These are phyloP conservation scores for Ambrosia trifida DNA, from an alignment of 129 eudicot genomes.

Conservation along the genomic window DNA sequence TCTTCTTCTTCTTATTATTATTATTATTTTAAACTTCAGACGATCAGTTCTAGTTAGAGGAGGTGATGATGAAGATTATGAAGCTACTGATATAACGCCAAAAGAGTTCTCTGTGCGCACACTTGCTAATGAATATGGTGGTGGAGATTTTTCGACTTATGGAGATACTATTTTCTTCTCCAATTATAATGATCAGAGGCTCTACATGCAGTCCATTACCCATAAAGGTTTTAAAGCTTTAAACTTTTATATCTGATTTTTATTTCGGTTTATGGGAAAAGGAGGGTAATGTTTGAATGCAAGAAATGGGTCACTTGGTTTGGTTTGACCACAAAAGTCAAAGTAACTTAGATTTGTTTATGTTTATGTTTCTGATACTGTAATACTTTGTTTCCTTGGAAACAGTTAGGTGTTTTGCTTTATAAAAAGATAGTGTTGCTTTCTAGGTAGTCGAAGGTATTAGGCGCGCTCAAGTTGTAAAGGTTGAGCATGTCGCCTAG, in stretches of 20 bases:
- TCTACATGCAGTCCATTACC: constrained; percentile 42
- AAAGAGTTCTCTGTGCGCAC: constrained; percentile 42
- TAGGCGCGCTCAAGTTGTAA: too few relatives aligned
- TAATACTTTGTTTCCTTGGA: not conserved
- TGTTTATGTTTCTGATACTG: not conserved
- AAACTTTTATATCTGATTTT: not conserved
- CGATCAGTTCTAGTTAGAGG: constrained; percentile 43
- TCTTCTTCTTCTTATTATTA: not conserved
- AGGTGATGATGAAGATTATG: constrained; percentile 17
- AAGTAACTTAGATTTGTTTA: not conserved
- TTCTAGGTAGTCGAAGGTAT: not conserved
- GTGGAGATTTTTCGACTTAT: constrained; percentile 41
- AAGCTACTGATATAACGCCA: constrained; percentile 39
- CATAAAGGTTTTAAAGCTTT: too few relatives aligned
- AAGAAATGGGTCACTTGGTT: constrained; percentile 1
- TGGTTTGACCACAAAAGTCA: constrained; percentile 8
- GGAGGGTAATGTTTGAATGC: not conserved
- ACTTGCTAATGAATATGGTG: constrained; percentile 46
- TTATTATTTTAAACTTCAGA: constrained; percentile 3
- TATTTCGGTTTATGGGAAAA: not conserved
- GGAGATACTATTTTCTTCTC: constrained; percentile 38
- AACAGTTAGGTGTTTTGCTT: too few relatives aligned
- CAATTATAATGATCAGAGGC: constrained; percentile 43
- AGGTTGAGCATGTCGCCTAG: too few relatives aligned
- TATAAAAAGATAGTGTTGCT: not conserved